Base-by-base conservation (phyloP, 1,284 basidiomycete species). In the Leccinum solheimii region DNA sequence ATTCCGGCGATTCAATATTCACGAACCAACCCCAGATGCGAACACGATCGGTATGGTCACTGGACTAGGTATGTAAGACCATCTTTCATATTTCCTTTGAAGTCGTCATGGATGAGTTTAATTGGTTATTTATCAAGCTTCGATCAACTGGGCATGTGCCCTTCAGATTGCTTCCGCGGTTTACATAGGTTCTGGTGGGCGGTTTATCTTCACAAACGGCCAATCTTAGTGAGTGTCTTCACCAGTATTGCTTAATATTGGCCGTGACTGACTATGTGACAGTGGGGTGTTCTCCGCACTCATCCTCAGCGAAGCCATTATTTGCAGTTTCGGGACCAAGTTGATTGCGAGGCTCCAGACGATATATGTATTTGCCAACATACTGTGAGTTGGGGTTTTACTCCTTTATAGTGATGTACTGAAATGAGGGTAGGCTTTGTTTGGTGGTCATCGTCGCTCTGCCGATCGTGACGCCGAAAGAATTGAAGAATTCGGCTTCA, bases 311-410 rank as follows among this genome's bases (percentile, higher is more conserved):
- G 76, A 77, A 61, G 75, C 67, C 2, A 14, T 77, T n/a, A 65
- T 81, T 27, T 81, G 80, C 59, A 79, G 78, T 27, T 77, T 81
- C 53, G 78, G 76, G 5, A 82, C 82, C 2, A 74, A 62, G 38
- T 58, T 72, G 9, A 68, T 78, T 26, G 77, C 74, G 11, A 66
- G 73, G 40, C 63, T 78, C 26, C 75, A 76, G 56, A 63, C 58
- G 30, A 16, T 73, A n/a, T 77, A 70, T 36, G 66, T 76, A 11
- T 16, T 62, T 5, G 62, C 69, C 11, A 79, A 77, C 56, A 49
- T 78, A 3, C 30, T 69, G 79, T 77, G 54, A 59, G 77, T 63
- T 8, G 3, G 13, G n/a, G 13, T 45, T 19, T n/a, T 36, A 7
- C 5, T 38, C 13, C 23, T 54, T 13, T n/a, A 38, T 16, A 27